Evolutionary conservation across 1,139 yeast species (phyloP).

Genomic region (Hanseniaspora uvarum): DNA sequence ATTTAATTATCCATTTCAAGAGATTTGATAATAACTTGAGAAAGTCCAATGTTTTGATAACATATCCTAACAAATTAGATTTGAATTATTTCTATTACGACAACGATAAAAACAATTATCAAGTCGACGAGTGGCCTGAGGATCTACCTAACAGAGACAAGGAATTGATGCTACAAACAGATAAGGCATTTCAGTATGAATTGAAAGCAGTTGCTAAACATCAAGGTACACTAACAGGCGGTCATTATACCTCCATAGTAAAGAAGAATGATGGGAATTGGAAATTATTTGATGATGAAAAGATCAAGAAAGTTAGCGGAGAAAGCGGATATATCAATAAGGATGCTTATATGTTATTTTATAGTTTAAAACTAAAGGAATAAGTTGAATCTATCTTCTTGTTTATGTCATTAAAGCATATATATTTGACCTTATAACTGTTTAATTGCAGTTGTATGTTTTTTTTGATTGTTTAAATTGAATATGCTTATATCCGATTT

Average conservation of each 20-base stretch:
- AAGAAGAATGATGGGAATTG: constrained; percentile 51
- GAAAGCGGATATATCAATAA: constrained; percentile 29
- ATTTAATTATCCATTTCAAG: constrained; percentile 66
- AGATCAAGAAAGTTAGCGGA: constrained; percentile 26
- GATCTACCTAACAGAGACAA: constrained; percentile 66
- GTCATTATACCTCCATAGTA: constrained; percentile 85
- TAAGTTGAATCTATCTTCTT: neutral
- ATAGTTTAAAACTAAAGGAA: constrained; percentile 26
- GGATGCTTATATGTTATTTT: constrained; percentile 72
- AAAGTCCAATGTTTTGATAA: constrained; percentile 33
- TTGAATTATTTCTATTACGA: constrained; percentile 61
- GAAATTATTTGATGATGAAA: constrained; percentile 31
- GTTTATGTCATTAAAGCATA: too few relatives aligned
- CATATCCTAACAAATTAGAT: constrained; percentile 44
- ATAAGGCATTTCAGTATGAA: constrained; percentile 70
- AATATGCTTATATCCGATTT: neutral
- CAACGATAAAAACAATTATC: constrained; percentile 9
- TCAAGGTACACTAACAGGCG: constrained; percentile 69
- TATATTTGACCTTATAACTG: too few relatives aligned
- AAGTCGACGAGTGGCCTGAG: constrained; percentile 40
- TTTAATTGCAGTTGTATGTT: neutral
- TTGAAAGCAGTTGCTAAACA: constrained; percentile 86
- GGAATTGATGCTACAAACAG: constrained; percentile 21
- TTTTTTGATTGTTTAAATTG: neutral
- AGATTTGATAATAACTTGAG: constrained; percentile 47